These are phyloP conservation scores for Polyporus arcularius DNA, from an alignment of 768 basidiomycete genomes.

Conservation along the genomic window DNA sequence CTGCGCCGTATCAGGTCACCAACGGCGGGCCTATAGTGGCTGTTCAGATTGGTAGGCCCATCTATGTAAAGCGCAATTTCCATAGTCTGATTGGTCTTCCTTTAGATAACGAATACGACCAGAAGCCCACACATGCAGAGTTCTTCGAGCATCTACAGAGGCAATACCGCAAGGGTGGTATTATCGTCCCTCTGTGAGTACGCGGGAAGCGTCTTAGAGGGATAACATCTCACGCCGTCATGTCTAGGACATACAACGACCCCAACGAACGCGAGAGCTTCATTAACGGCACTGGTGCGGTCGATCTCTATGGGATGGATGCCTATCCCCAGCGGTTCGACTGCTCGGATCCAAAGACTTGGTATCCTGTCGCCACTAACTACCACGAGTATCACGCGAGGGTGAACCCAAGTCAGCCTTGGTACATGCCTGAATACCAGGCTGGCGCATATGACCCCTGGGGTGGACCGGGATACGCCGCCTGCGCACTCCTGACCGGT, in stretches of 20 bases:
- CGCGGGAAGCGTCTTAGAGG: background rate
- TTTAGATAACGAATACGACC: constrained; percentile 75
- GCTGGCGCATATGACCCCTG: constrained; percentile 79
- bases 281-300: constrained; percentile 34
- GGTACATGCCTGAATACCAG: constrained; percentile 63
- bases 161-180: constrained; percentile 45
- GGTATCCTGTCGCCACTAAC: constrained; percentile 63
- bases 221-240: background rate
- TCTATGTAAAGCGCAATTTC: too few species aligned
- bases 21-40: constrained; percentile 78
- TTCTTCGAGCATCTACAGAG: constrained; percentile 27
- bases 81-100: background rate
- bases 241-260: constrained; percentile 30
- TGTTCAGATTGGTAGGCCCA: constrained; percentile 59
- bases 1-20: constrained; percentile 66
- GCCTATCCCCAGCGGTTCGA: constrained; percentile 81
- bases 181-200: constrained; percentile 19
- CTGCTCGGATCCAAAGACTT: constrained; percentile 68
- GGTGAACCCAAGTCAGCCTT: constrained; percentile 53
- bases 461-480: constrained; percentile 74
- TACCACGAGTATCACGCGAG: constrained; percentile 65
- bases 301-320: constrained; percentile 43
- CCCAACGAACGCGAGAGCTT: constrained; percentile 27
- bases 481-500: constrained; percentile 68
- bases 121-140: constrained; percentile 36